Evolutionary conservation across 2,329 filamentous ascomycete genomes (phyloP), one percentile per base, ranked within the genome.

Genomic region (Pyrenophora seminiperda): DNA sequence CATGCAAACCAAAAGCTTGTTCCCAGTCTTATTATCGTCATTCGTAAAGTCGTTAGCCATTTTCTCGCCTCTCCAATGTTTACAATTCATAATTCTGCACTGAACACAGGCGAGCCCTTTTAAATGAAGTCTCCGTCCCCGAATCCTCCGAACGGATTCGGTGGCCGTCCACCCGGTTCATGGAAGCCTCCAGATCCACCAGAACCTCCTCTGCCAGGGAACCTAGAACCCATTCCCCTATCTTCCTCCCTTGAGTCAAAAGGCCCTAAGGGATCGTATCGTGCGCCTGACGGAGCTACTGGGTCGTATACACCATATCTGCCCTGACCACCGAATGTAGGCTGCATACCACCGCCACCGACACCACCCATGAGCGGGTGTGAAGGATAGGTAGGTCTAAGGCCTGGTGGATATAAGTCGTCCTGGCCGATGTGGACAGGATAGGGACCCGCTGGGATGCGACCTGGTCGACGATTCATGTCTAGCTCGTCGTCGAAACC

Each of bases 401-500:
- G 76, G 0, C 90, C 90, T 7, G 87, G 87, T 1, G 94, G 94
- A 63, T 97, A 89, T 7, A 97, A 75, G 72, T 99, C 94, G 63
- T 92, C 83, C 31, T 93, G 86, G 2, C 94, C 94, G 41, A 96
- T 88, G 56, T 84, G 84, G 50, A 83, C 81, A 0, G 87, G 87
- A 10, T 82, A 80, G 11, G 79, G 75, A 19, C 78, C 81, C 5
- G 77, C 75, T 19, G 58, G 54, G 1, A 60, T 78, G 63, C 75
- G 66, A 3, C 80, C 78, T 7, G 85, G 82, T 2, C 86, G 89
- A 1, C 85, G 80, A 54, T 89, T 85, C 52, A 97, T 81, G 56
- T 97, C 90, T 64, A 91, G 87, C 66, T 97, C 91, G 69, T 99
- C 93, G 59, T 97, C 94, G 59, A 97, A 97, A 15, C 84, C 90